Evolutionary conservation across 768 basidiomycete genomes (phyloP), one percentile per base, ranked within the genome.

Genomic region (Lactarius sp.): DNA sequence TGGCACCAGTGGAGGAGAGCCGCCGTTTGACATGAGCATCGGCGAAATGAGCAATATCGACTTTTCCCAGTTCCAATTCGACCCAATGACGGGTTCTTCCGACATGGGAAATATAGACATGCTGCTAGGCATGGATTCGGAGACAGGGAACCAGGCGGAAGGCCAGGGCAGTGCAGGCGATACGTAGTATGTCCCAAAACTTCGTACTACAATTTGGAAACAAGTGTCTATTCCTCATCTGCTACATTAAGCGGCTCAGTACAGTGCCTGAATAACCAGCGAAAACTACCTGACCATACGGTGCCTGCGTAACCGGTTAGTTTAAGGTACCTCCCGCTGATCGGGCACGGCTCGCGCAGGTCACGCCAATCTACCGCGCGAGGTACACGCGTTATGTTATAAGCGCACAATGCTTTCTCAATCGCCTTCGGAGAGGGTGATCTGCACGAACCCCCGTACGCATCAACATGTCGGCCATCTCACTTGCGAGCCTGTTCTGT

Each of bases 361-460:
- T 36, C 42, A 39, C 3, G n/a, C 42, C 18, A 16, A 10, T 31
- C 37, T 27, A 20, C n/a, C 6, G n/a, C 9, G 37, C 16, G 46
- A 36, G 20, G 20, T 34, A 14, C 20, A 27, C 4, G 3, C n/a
- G 31, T 51, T 47, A 54, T 47, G n/a, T 54, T 27, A 10, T 16
- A 31, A 20, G 22, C 52, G 18, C 13, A 18, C 80, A 65, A 70
- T 79, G 85, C 72, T 83, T 89, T 61, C 85, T 85, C 62, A 90
- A 68, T 69, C 78, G 85, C 74, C 84, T 89, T 54, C 87, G 82
- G 57, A 90, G 75, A n/a, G 83, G 79, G 71, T 90, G 86, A 62
- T 85, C 84, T 39, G 77, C 72, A 33, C 81, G 83, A 46, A 90
- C 75, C 20, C 88, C 88, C 34, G 79, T 75, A 44, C 76, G 73